These are phyloP conservation scores for Datisca glomerata DNA, from an alignment of 306 rosid species.

Conservation along the genomic window DNA sequence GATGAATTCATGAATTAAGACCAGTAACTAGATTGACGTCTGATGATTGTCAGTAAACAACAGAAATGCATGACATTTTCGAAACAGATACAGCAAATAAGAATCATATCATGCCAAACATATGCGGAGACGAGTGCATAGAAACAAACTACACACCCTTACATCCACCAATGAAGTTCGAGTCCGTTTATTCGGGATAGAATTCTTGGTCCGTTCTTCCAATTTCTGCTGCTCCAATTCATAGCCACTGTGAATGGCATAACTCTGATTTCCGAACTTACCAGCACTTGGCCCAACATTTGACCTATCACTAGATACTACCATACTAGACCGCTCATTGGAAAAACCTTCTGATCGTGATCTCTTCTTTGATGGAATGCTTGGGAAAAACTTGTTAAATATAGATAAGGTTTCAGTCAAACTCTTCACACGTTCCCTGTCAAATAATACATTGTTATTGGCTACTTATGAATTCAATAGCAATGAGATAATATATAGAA, in stretches of 20 bases:
- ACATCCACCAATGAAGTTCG: constrained; percentile 87
- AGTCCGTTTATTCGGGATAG: constrained; percentile 81
- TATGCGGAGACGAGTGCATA: constrained; percentile 1
- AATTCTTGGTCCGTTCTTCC: constrained; percentile 63
- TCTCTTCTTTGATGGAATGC: constrained; percentile 79
- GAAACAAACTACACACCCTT: constrained; percentile 71
- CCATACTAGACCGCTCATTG: constrained; percentile 48
- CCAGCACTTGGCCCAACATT: constrained; percentile 48
- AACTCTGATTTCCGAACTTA: constrained; percentile 77
- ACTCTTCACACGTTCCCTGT: constrained; percentile 72
- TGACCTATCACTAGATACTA: constrained; percentile 60
- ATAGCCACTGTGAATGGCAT: constrained; percentile 48
- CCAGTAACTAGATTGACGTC: too few species aligned
- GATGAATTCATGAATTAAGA: too few species aligned
- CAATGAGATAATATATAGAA: too few species aligned
- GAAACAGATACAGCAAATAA: neutral
- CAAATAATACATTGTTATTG: too few species aligned
- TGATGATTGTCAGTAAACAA: too few species aligned
- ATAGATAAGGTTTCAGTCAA: constrained; percentile 67
- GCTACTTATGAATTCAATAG: too few species aligned
- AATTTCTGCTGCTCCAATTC: constrained; percentile 86
- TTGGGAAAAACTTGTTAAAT: constrained; percentile 73
- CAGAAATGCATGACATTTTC: too few species aligned
- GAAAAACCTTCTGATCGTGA: constrained; percentile 74
- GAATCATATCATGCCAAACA: neutral